Base-by-base conservation (phyloP, 2,329 filamentous ascomycete genomes). In the Didymella lethalis region DNA sequence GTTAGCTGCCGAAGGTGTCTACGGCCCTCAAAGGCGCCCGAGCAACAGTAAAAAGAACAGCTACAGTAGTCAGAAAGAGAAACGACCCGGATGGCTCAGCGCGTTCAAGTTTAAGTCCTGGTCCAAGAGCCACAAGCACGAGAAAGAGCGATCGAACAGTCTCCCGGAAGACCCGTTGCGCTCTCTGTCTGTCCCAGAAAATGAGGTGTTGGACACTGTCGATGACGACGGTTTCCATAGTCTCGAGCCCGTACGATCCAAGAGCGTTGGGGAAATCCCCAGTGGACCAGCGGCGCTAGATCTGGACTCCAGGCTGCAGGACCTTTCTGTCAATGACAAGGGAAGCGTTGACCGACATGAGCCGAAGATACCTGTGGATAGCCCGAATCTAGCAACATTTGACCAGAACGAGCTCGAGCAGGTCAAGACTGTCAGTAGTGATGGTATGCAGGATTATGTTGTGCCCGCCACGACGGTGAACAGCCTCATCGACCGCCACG, bases 401-500 rank as follows among this genome's bases (percentile, higher is more conserved):
- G 68, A 69, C 20, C 67, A 70, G 34, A 66, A 70, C 16, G 61
- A 59, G 12, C 66, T 71, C n/a, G 69, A 70, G 23, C 70, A 73
- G 36, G 56, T 74, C 25, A 61, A 70, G 20, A 75, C 68, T 41
- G 64, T 63, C 4, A 68, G 66, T 23, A 71, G 70, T 43, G 65
- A 69, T 28, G 58, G 71, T 48, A 47, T 48, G n/a, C 61, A 52
- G 11, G 61, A 64, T 40, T 61, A 68, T 50, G 48, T 76, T 5
- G 57, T 55, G 8, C 67, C 71, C 34, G 70, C 68, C 11, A 74
- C 71, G 16, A 76, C 75, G 16, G 66, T 76, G 29, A 71, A 73
- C 25, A 76, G 72, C 46, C 62, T 77, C 54, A 73, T 79, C 38
- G 76, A 76, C 59, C 64, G 80, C 55, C 80, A 82, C 62, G 80